Conservation (phyloP, 306 rosid genomes). For the Rosa multiflora region DNA sequence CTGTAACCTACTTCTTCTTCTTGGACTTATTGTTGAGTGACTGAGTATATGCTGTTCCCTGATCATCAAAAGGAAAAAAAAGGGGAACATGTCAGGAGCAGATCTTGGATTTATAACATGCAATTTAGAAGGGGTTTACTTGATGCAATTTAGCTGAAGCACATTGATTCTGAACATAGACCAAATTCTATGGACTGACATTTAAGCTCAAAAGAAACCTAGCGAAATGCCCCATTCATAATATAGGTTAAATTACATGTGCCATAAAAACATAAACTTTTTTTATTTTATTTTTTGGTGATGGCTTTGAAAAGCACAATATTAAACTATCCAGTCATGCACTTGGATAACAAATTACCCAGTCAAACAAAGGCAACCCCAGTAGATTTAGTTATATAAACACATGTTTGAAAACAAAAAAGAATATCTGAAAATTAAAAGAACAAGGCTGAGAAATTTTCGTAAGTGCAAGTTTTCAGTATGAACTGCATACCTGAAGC, state of each 20-base stretch:
- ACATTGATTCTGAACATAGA: not conserved
- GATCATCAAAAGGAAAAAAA: constrained; percentile 23
- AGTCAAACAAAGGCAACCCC: not conserved
- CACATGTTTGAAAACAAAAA: not conserved
- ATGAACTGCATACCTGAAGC: constrained; percentile 70
- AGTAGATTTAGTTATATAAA: not conserved
- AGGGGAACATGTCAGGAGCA: constrained; percentile 6
- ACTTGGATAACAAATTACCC: not conserved
- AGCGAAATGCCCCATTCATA: not conserved
- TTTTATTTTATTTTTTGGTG: not conserved
- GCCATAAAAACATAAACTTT: not conserved
- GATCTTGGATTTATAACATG: not conserved
- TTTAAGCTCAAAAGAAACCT: not conserved
- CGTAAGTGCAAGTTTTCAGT: not conserved
- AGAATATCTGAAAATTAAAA: not conserved
- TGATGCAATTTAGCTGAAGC: not conserved
- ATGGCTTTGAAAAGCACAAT: not conserved
- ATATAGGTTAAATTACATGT: not conserved
- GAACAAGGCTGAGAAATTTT: not conserved
- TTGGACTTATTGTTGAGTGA: constrained; percentile 62
- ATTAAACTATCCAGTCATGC: not conserved
- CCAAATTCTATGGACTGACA: not conserved
- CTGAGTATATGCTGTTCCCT: constrained; percentile 86
- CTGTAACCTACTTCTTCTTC: constrained; percentile 73
- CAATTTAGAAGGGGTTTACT: not conserved